Conservation (phyloP, 2,329 filamentous ascomycete genomes). For the Pseudogymnoascus sp. region DNA sequence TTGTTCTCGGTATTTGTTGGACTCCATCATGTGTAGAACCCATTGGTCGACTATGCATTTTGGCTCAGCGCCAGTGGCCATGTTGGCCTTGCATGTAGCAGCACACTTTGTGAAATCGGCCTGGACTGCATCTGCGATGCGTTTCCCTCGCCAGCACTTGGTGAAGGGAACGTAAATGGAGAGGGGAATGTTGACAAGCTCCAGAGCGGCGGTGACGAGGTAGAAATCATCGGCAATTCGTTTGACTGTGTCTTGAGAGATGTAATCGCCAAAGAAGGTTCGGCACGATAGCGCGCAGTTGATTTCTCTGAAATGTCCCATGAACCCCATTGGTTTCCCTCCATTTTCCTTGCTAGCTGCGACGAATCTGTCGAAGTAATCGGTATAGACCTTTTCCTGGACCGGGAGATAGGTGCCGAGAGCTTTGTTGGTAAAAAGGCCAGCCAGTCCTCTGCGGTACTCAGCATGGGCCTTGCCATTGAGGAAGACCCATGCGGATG, state of each 20-base stretch:
- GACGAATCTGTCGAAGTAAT: slow-evolving; percentile 65
- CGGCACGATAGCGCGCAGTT: slow-evolving; percentile 73
- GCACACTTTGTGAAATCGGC: slow-evolving; percentile 66
- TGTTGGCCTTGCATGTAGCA: slow-evolving; percentile 63
- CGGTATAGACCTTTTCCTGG: slow-evolving; percentile 65
- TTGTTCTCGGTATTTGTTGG: slow-evolving; percentile 57
- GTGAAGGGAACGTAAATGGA: slow-evolving; percentile 67
- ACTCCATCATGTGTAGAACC: slow-evolving; percentile 68
- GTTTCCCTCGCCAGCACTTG: slow-evolving; percentile 72
- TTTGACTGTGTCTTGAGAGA: slow-evolving; percentile 63
- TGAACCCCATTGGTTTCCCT: slow-evolving; percentile 58
- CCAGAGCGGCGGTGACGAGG: slow-evolving; percentile 67
- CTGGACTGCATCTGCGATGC: slow-evolving; percentile 64
- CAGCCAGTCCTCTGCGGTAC: slow-evolving; percentile 68
- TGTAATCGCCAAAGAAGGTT: slow-evolving; percentile 76
- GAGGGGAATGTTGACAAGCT: slow-evolving; percentile 70
- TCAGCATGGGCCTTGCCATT: slow-evolving; percentile 71
- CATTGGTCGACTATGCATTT: slow-evolving; percentile 73
- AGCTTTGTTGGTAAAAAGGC: slow-evolving; percentile 67
- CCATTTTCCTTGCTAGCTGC: slow-evolving; percentile 47
- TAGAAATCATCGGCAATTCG: slow-evolving; percentile 76
- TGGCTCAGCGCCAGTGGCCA: slow-evolving; percentile 61
- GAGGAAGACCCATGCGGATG: slow-evolving; percentile 72
- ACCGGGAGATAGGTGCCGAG: slow-evolving; percentile 64
- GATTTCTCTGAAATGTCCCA: slow-evolving; percentile 67